Percentiles rank a stretch among this genome's conserved stretches.
Conservation (phyloP, 1,284 basidiomycete genomes). For the Phlebopus sp. region DNA sequence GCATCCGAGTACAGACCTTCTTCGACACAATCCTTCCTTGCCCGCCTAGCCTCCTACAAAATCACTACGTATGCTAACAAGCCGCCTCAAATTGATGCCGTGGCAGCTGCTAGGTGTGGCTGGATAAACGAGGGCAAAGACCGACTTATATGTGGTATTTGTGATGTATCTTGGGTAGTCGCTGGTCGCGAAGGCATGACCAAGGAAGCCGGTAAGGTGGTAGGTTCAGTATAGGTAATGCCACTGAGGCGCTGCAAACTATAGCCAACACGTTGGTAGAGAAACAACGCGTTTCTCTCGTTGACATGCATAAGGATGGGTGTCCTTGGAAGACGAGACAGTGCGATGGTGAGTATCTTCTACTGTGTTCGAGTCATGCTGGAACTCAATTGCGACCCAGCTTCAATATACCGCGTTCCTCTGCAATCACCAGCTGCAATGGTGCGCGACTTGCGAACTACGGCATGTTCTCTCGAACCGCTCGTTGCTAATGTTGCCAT, state of each 20-base stretch:
- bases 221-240: slow-evolving; percentile 21
- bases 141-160: slow-evolving; percentile 67
- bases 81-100: slow-evolving; percentile 66
- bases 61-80: slow-evolving; percentile 76
- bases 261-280: slow-evolving; percentile 65
- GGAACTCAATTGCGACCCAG: slow-evolving; percentile 34
- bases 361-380: background rate
- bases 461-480: slow-evolving; percentile 51
- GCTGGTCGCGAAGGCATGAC: slow-evolving; percentile 62
- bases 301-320: slow-evolving; percentile 70
- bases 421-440: slow-evolving; percentile 61
- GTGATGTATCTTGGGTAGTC: slow-evolving; percentile 68
- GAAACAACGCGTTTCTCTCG: slow-evolving; percentile 62
- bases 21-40: slow-evolving; percentile 65
- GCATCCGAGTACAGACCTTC: slow-evolving; percentile 72
- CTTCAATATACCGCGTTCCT: slow-evolving; percentile 71
- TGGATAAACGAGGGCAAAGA: slow-evolving; percentile 80
- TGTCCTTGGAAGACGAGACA: slow-evolving; percentile 80
- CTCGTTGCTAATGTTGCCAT: slow-evolving; percentile 53
- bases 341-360: slow-evolving; percentile 57
- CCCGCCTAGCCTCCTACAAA: slow-evolving; percentile 72
- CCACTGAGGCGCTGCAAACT: slow-evolving; percentile 14
- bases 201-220: slow-evolving; percentile 68
- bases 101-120: slow-evolving; percentile 73
- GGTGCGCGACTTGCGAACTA: slow-evolving; percentile 55